Evolutionary conservation across 139 green algal genomes (phyloP), one percentile per base, ranked within the genome.

Genomic region (Ettlia oleoabundans): DNA sequence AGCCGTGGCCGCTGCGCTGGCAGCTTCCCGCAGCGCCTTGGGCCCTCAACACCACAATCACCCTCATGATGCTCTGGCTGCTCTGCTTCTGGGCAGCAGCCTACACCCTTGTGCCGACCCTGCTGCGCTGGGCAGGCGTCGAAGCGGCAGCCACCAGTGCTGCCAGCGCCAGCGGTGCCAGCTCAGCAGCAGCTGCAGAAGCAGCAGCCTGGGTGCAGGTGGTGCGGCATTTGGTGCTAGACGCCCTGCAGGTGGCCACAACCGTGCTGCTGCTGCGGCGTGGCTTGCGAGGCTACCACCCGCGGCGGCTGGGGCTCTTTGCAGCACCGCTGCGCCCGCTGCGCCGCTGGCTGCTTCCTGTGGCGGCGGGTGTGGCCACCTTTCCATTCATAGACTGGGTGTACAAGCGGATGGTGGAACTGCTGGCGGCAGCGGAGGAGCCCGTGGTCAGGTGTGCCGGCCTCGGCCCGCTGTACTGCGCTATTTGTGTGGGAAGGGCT

Each of bases 31-130:
- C 37, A 9, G 66, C 70, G 26, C 77, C 80, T 0, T 90, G 66
- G 52, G 80, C 64, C 5, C 58, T 85, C 5, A 65, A 70, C 58
- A 86, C 61, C 19, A 75, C 75, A 22, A 30, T 87, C 41, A 86
- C 93, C 79, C 90, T 98, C 15, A 97, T 98, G 93, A 82, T 89
- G 32, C 51, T 96, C 3, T 98, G 95, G 95, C 86, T 98, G 55
- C 42, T 93, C 10, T 88, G 89, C 15, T 98, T 98, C 85, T 90
- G 92, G 66, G 40, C 94, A 4, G 87, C 96, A 4, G 94, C 93
- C 52, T 91, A 94, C 69, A 86, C 89, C 30, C 55, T 88, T 1
- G 85, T 98, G 33, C 95, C 95, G 0, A 24, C 90, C 4, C 75
- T 87, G 18, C 86, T 95, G 33, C 65, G 82, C 15, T 52, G 89